Percentiles rank a stretch among this genome's conserved stretches.
These are phyloP conservation scores for Schwanniomyces yamadae DNA, from an alignment of 805 yeast species.

Conservation along the genomic window DNA sequence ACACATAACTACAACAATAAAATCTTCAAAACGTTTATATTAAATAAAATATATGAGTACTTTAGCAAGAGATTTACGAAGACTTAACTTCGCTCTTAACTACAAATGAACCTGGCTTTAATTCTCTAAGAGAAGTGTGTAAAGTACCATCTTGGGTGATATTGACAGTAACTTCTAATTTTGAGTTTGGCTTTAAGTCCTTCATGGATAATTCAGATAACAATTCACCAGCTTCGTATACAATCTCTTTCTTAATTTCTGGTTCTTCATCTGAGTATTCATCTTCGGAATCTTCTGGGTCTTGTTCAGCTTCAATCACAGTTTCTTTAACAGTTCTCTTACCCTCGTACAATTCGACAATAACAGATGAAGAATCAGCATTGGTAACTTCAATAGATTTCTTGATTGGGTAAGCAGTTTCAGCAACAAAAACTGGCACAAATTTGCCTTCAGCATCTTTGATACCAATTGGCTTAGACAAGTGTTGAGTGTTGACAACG, in stretches of 20 bases:
- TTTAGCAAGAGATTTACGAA: conserved; percentile 5
- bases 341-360: conserved; percentile 80
- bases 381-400: conserved; percentile 65
- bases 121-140: conserved; percentile 65
- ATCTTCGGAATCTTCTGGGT: conserved; percentile 49
- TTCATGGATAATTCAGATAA: conserved; percentile 78
- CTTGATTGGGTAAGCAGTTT: conserved; percentile 90
- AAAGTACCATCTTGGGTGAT: conserved; percentile 64
- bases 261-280: conserved; percentile 78
- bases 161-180: conserved; percentile 68
- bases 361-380: conserved; percentile 56
- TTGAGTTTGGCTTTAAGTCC: conserved; percentile 61
- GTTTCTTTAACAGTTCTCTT: conserved; percentile 81
- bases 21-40: background rate
- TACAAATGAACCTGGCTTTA: conserved; percentile 54
- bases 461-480: conserved; percentile 80
- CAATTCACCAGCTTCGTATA: conserved; percentile 67
- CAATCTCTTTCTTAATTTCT: conserved; percentile 75
- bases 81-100: conserved; percentile 52
- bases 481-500: conserved; percentile 85
- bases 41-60: conserved; percentile 1
- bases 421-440: conserved; percentile 69
- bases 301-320: conserved; percentile 65
- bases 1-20: background rate
- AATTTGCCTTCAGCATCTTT: conserved; percentile 71